A percentile compares a stretch with the other conserved stretches of the same genome.
phyloP scores from a whole-genome alignment of 352 stramenopile genomes.

The Pythium folliculosum region DNA sequence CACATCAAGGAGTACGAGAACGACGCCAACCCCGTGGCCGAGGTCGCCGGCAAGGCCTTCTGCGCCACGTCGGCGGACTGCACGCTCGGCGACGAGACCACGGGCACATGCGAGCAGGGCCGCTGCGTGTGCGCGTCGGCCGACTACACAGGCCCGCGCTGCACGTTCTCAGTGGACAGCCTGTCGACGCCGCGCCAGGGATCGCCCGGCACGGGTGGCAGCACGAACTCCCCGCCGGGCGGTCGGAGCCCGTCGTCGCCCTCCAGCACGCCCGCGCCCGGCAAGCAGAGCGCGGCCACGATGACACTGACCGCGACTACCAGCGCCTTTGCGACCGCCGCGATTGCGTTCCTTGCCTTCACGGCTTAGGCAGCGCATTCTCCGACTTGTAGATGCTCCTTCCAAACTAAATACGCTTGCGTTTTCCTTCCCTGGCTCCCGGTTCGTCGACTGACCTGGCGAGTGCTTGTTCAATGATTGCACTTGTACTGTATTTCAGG shows the following conservation, averaged over 20 bases:
- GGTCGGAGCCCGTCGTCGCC: neutral
- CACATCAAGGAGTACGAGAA: slow-evolving; percentile 27
- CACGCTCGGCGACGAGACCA: slow-evolving; percentile 21
- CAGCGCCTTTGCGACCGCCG: neutral
- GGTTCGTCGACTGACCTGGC: too few species aligned
- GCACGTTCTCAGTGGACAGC: neutral
- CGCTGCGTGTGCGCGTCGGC: slow-evolving; percentile 3
- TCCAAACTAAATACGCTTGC: too few species aligned
- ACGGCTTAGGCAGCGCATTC: neutral
- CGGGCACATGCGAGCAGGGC: neutral
- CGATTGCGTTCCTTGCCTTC: neutral
- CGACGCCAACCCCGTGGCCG: slow-evolving; percentile 18
- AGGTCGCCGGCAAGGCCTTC: slow-evolving; percentile 50
- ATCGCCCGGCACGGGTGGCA: neutral
- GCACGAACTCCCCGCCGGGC: neutral
- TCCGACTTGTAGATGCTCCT: neutral
- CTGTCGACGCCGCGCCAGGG: neutral
- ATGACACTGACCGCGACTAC: neutral
- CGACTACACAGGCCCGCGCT: slow-evolving; percentile 2
- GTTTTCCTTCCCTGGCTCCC: too few species aligned
- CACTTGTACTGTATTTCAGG: too few species aligned
- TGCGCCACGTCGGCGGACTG: slow-evolving; percentile 58
- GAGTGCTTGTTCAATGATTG: neutral
- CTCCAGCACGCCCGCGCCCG: neutral
- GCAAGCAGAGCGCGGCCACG: neutral